These are phyloP conservation scores for Jacaranda copaia DNA, from an alignment of 257 asterid genomes.

Conservation along the genomic window DNA sequence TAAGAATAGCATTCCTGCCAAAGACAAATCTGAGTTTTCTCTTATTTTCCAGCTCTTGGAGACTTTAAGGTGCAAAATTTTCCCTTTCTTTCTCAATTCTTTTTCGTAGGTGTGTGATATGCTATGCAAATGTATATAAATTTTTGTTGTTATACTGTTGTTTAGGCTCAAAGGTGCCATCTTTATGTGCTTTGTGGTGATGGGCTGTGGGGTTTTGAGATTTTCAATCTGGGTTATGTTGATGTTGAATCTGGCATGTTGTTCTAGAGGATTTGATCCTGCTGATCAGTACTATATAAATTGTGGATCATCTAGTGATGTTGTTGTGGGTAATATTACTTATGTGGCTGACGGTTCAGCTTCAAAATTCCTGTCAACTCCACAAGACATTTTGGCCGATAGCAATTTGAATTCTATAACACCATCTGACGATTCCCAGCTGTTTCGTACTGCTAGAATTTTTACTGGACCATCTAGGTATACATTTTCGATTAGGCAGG, in stretches of 20 bases:
- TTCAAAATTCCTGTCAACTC: constrained; percentile 51
- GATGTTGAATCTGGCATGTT: constrained; percentile 42
- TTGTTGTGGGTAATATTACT: constrained; percentile 53
- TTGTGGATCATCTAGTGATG: constrained; percentile 69
- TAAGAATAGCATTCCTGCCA: constrained; percentile 22
- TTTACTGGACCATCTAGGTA: constrained; percentile 56
- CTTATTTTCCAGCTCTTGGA: constrained; percentile 36
- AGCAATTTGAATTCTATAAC: constrained; percentile 42
- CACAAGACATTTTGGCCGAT: constrained; percentile 51
- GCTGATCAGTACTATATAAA: constrained; percentile 55
- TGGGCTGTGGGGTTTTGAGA: constrained; percentile 43
- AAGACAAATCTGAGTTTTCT: constrained; percentile 33
- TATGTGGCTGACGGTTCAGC: constrained; percentile 58
- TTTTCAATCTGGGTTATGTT: constrained; percentile 43
- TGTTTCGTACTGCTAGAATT: constrained; percentile 59
- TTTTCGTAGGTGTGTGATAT: constrained; percentile 35
- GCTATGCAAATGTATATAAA: not conserved
- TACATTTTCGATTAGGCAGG: constrained; percentile 50
- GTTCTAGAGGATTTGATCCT: constrained; percentile 50
- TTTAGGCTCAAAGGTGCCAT: constrained; percentile 44
- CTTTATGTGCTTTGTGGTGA: constrained; percentile 33
- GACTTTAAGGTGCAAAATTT: constrained; percentile 52
- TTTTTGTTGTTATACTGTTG: constrained; percentile 26
- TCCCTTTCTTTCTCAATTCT: constrained; percentile 18
- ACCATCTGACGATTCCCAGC: constrained; percentile 46